Evolutionary conservation across 352 stramenopile species (phyloP), one percentile per base, ranked within the genome.

Genomic region (Globisporangium spiculum): DNA sequence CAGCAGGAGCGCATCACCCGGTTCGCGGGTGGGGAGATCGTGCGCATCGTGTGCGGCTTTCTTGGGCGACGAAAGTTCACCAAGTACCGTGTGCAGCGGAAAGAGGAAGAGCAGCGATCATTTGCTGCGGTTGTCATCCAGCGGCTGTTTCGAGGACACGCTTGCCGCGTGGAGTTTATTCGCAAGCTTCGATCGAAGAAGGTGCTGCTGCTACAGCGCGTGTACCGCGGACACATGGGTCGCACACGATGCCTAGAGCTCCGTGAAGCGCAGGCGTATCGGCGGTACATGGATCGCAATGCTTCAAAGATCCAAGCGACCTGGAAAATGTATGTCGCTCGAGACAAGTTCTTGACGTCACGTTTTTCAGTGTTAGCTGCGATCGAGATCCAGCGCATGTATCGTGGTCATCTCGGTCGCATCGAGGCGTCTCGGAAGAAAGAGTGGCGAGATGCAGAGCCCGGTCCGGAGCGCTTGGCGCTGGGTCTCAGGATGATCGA

Each of bases 401-500:
- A 93, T 68, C 84, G 95, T 18, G 94, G 94, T 16, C 80, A 92
- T 22, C 63, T 96, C 1, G 95, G 88, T 2, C 82, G 94, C 16
- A 62, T 79, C 10, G 79, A 90, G 26, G 88, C 83, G 20, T 60
- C 60, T 36, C 75, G 83, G 0, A 93, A 91, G 71, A 86, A 87
- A n/a, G 75, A 91, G 53, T 98, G 94, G 94, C 81, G 89, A n/a
- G 78, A 87, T 41, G 85, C 93, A 3, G 78, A 89, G 30, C 91
- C 93, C 3, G 94, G 94, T 30, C 88, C 94, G 14, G 91, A 98
- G 72, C 79, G 94, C 20, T 72, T 98, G 20, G 81, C 92, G 53
- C 78, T 98, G 32, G 94, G 94, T 3, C 70, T 98, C 8, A 72
- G 91, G 55, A 81, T 98, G 62, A 97, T 98, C 57, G 94, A 98